These are phyloP conservation scores for Choricystis sp. DNA, from an alignment of 139 green algal genomes.

Conservation along the genomic window DNA sequence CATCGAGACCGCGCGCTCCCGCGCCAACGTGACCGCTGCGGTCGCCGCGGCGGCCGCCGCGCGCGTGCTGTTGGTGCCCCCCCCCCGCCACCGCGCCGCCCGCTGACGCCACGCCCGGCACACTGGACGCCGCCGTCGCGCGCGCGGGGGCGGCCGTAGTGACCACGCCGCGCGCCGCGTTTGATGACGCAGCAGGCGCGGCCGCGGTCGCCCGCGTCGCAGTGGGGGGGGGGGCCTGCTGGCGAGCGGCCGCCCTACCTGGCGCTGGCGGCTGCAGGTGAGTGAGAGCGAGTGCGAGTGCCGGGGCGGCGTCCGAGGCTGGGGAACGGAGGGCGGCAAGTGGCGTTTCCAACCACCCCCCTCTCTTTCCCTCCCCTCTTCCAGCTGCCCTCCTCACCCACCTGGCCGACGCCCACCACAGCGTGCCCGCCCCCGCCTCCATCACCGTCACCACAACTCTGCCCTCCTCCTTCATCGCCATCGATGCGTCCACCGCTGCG, in stretches of 20 bases:
- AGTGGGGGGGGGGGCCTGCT: background rate
- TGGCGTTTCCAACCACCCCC: no score
- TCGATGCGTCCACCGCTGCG: background rate
- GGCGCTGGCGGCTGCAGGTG: background rate
- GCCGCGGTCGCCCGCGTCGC: background rate
- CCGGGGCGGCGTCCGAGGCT: no score
- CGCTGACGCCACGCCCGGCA: background rate
- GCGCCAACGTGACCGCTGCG: background rate
- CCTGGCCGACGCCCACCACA: background rate
- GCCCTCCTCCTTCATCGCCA: background rate
- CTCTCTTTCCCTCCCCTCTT: no score
- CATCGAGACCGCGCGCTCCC: background rate
- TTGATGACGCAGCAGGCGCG: background rate
- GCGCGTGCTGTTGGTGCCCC: background rate
- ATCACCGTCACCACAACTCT: background rate
- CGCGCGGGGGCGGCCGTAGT: background rate
- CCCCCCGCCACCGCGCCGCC: no score
- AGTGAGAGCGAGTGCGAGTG: no score
- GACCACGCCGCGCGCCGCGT: background rate
- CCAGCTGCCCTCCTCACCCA: background rate
- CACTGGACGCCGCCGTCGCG: background rate
- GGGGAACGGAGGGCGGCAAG: no score
- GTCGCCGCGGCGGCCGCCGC: background rate
- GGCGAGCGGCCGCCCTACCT: background rate
- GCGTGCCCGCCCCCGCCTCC: background rate